A percentile compares a stretch with the other conserved stretches of the same genome.
These are phyloP conservation scores for Decorospora gaudefroyi DNA, from an alignment of 2,329 filamentous ascomycete species.

Conservation along the genomic window DNA sequence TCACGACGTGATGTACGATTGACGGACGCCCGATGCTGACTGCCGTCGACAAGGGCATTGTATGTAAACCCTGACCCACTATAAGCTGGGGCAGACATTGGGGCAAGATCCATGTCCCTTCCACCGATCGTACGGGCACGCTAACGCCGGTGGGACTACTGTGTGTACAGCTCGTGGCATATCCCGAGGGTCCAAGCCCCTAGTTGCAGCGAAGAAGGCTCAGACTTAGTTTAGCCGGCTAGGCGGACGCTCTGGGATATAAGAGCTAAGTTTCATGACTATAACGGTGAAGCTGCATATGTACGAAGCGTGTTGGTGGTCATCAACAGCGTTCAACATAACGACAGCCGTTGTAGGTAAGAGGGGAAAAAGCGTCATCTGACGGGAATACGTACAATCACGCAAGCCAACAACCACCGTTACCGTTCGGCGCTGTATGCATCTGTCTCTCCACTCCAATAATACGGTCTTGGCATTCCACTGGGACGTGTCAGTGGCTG, in stretches of 20 bases:
- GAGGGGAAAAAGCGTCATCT: slow-evolving; percentile 15
- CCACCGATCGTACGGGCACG: slow-evolving; percentile 12
- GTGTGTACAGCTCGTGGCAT: slow-evolving; percentile 15
- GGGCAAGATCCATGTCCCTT: slow-evolving; percentile 6
- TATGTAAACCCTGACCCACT: slow-evolving; percentile 20
- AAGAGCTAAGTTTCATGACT: no score
- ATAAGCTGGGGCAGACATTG: slow-evolving; percentile 10
- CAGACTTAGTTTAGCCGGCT: no score
- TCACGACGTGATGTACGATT: slow-evolving; percentile 32
- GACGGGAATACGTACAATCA: slow-evolving; percentile 7
- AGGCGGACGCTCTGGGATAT: no score
- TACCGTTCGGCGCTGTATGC: no score
- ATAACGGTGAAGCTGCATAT: no score
- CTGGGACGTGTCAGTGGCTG: slow-evolving; percentile 10
- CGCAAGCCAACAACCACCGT: slow-evolving; percentile 8
- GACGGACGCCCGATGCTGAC: slow-evolving; percentile 14
- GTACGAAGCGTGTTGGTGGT: no score
- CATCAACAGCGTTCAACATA: slow-evolving; percentile 5
- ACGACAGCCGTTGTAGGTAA: neutral
- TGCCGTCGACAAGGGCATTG: slow-evolving; percentile 9
- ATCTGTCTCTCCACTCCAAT: no score
- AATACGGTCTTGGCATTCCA: slow-evolving; percentile 8
- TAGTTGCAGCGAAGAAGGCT: no score
- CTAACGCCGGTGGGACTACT: slow-evolving; percentile 13
- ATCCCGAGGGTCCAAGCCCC: no score